Evolutionary conservation across 2,329 filamentous ascomycete genomes (phyloP).

Genomic region (Colletotrichum tamarilloi): DNA sequence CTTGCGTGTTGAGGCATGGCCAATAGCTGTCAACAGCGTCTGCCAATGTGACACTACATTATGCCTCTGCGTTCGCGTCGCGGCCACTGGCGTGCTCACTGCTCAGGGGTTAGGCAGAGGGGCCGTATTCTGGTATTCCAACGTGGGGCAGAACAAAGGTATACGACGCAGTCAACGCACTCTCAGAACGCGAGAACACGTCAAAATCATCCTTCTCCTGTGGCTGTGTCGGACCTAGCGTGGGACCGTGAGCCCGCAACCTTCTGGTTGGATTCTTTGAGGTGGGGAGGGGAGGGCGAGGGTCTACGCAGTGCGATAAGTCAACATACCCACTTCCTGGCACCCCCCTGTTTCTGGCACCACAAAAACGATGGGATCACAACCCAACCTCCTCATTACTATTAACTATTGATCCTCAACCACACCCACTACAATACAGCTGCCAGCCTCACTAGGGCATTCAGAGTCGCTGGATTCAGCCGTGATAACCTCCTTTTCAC

Average conservation of each 20-base stretch:
- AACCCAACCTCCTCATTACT: too few relatives aligned
- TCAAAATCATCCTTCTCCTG: slow-evolving; percentile 15
- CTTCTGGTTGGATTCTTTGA: slow-evolving; percentile 19
- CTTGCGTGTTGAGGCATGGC: not conserved
- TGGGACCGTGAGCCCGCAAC: slow-evolving; percentile 24
- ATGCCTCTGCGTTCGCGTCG: slow-evolving; percentile 13
- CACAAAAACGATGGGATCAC: too few relatives aligned
- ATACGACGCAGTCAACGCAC: slow-evolving; percentile 11
- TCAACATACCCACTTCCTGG: too few relatives aligned
- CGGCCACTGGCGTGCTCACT: slow-evolving; percentile 8
- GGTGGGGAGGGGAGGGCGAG: slow-evolving; percentile 3
- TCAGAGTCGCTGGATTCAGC: too few relatives aligned
- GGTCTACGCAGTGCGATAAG: not conserved
- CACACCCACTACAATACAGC: too few relatives aligned
- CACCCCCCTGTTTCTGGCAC: too few relatives aligned
- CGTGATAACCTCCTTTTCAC: too few relatives aligned
- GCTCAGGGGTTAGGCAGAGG: slow-evolving; percentile 15
- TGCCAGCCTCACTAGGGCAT: too few relatives aligned
- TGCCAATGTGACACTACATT: slow-evolving; percentile 8
- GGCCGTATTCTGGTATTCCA: not conserved
- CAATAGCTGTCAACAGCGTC: slow-evolving; percentile 6
- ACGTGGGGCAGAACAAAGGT: slow-evolving; percentile 14
- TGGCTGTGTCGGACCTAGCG: slow-evolving; percentile 27
- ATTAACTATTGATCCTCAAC: too few relatives aligned
- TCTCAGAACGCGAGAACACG: slow-evolving; percentile 6